These are phyloP conservation scores for Capsicum baccatum DNA, from an alignment of 257 asterid genomes.

Conservation along the genomic window DNA sequence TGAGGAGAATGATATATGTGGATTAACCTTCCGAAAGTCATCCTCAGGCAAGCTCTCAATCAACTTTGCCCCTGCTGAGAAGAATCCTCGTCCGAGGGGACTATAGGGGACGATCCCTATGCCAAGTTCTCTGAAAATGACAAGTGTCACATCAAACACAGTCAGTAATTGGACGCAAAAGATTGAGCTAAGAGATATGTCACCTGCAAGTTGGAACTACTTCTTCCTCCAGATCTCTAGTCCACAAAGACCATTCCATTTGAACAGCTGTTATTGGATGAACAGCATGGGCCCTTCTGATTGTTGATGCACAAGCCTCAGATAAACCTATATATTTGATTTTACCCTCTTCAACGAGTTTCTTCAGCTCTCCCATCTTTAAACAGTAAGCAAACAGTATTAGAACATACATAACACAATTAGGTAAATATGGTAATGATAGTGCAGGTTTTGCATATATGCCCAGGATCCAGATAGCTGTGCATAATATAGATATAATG, in stretches of 20 bases:
- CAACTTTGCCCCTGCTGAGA: conserved; percentile 33
- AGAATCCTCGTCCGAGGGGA: conserved; percentile 43
- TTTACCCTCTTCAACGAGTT: conserved; percentile 48
- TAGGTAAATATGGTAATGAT: not conserved
- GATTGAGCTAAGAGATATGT: not conserved
- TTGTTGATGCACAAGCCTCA: conserved; percentile 44
- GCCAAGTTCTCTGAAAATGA: conserved; percentile 45
- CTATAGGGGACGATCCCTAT: conserved; percentile 46
- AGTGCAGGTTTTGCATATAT: not conserved
- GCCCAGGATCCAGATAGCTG: not conserved
- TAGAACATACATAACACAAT: not conserved
- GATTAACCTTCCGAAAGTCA: conserved; percentile 39
- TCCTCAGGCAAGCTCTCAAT: conserved; percentile 38
- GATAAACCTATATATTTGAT: conserved; percentile 45
- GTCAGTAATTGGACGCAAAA: not conserved
- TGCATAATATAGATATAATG: not conserved
- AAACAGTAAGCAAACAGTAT: not conserved
- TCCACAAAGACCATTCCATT: conserved; percentile 29
- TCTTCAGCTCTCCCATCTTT: conserved; percentile 43
- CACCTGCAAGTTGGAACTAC: conserved; percentile 50
- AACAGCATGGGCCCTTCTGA: conserved; percentile 49
- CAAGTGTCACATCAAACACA: not conserved
- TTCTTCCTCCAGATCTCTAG: conserved; percentile 45
- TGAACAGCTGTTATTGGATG: conserved; percentile 39
- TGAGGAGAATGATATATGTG: no score